Evolutionary conservation across 2,329 filamentous ascomycete genomes (phyloP).

Genomic region (Paecilomyces dactylethromorphus): DNA sequence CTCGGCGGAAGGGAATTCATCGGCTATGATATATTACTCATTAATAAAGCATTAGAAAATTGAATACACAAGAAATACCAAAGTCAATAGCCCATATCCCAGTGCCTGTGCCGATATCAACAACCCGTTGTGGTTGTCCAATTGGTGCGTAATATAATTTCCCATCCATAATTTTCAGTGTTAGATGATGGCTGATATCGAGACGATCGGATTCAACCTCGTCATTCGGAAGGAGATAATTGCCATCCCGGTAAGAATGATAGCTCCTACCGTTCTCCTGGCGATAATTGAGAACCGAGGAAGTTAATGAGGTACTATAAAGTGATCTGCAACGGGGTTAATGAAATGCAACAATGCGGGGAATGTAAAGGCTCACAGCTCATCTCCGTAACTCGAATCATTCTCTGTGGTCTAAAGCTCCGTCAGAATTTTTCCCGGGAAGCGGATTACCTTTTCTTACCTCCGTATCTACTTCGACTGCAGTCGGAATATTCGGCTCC

Average conservation of each 20-base stretch:
- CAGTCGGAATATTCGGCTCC: background rate
- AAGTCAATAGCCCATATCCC: slow-evolving; percentile 9
- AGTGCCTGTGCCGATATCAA: slow-evolving; percentile 14
- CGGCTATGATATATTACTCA: slow-evolving; percentile 8
- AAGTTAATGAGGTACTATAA: background rate
- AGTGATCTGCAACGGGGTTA: background rate
- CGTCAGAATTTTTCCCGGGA: background rate
- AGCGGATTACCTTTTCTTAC: background rate
- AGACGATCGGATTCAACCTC: slow-evolving; percentile 10
- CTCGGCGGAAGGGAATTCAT: slow-evolving; percentile 18
- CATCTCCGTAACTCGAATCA: background rate
- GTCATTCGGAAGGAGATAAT: slow-evolving; percentile 9
- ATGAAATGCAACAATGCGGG: background rate
- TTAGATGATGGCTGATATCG: slow-evolving; percentile 14
- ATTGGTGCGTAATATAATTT: slow-evolving; percentile 14
- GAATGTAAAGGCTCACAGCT: background rate
- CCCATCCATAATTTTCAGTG: slow-evolving; percentile 7
- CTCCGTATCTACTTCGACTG: background rate
- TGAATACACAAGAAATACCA: slow-evolving; percentile 4
- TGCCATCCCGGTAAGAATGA: background rate
- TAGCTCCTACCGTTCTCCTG: background rate
- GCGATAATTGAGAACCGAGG: background rate
- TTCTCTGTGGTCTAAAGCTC: background rate
- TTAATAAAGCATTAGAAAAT: slow-evolving; percentile 2
- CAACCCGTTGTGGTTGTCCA: slow-evolving; percentile 6